Evolutionary conservation across 2,329 filamentous ascomycete species (phyloP).

Genomic region (Fusarium sp.): DNA sequence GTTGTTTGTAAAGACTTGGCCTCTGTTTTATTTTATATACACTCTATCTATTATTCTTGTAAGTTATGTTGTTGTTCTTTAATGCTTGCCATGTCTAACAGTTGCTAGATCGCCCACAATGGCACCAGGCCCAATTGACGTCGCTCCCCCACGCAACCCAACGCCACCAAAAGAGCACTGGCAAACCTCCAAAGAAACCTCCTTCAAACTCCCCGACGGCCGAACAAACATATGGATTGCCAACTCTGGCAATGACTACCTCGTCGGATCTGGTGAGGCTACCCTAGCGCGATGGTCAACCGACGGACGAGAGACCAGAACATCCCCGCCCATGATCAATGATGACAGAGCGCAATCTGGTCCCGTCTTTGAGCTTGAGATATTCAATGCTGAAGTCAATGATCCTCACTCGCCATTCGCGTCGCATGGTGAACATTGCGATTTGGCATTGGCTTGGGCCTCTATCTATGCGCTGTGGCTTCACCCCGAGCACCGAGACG

Average conservation of each 20-base stretch:
- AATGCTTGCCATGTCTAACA: neutral
- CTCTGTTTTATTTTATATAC: accelerated
- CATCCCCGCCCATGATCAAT: constrained; percentile 28
- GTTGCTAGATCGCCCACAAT: neutral
- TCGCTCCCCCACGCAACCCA: constrained; percentile 21
- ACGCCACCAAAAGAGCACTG: constrained; percentile 23
- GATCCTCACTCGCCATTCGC: constrained; percentile 9
- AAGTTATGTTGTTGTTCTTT: neutral
- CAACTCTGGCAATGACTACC: constrained; percentile 3
- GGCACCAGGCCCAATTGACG: neutral
- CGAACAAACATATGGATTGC: constrained; percentile 25
- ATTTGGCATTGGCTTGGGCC: constrained; percentile 15
- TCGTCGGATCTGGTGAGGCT: constrained; percentile 11
- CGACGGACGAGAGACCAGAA: constrained; percentile 9
- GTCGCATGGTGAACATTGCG: constrained; percentile 1
- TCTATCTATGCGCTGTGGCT: constrained; percentile 29
- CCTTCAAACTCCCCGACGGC: constrained; percentile 19
- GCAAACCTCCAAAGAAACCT: constrained; percentile 5
- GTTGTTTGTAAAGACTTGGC: neutral
- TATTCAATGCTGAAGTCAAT: constrained; percentile 10
- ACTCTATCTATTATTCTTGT: neutral
- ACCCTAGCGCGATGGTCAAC: constrained; percentile 18
- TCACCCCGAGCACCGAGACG: constrained; percentile 16
- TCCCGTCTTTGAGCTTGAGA: constrained; percentile 8
- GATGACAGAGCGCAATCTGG: constrained; percentile 18